These are phyloP conservation scores for Cadophora sp. DNA, from an alignment of 2,329 filamentous ascomycete genomes.

Conservation along the genomic window DNA sequence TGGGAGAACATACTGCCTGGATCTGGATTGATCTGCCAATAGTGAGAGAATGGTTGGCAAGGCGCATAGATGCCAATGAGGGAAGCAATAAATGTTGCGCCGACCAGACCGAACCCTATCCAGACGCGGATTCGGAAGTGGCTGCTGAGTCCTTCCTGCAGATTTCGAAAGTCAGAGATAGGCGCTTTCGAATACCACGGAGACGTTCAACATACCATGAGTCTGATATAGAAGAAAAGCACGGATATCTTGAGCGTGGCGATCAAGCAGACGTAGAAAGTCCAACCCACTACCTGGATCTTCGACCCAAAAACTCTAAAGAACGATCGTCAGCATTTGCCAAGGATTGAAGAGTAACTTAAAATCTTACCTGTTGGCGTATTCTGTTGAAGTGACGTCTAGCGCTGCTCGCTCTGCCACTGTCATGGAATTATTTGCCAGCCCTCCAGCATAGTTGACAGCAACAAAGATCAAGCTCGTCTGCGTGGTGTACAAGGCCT, in stretches of 20 bases:
- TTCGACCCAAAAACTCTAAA: constrained; percentile 58
- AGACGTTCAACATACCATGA: constrained; percentile 48
- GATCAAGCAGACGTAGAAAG: constrained; percentile 57
- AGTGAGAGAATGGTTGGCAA: constrained; percentile 57
- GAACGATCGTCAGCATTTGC: constrained; percentile 2
- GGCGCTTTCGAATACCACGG: neutral
- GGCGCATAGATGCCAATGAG: constrained; percentile 57
- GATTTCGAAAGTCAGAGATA: constrained; percentile 10
- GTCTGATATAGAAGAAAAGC: constrained; percentile 60
- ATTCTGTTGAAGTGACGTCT: constrained; percentile 53
- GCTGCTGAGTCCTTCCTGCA: constrained; percentile 44
- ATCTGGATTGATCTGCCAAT: constrained; percentile 66
- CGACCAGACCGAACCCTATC: constrained; percentile 57
- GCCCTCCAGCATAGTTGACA: constrained; percentile 54
- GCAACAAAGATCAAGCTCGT: constrained; percentile 57
- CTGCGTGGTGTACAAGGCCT: constrained; percentile 59
- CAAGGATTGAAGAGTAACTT: neutral
- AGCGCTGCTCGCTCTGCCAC: constrained; percentile 54
- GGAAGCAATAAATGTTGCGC: constrained; percentile 55
- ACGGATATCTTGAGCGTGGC: constrained; percentile 62
- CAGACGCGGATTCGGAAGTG: constrained; percentile 49
- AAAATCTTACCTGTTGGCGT: constrained; percentile 41
- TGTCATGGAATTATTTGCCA: constrained; percentile 65
- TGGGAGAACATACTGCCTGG: constrained; percentile 53
- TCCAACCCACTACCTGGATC: constrained; percentile 60